Evolutionary conservation across 2,329 filamentous ascomycete genomes (phyloP), one percentile per base, ranked within the genome.

Genomic region (Diaporthe vaccinii): DNA sequence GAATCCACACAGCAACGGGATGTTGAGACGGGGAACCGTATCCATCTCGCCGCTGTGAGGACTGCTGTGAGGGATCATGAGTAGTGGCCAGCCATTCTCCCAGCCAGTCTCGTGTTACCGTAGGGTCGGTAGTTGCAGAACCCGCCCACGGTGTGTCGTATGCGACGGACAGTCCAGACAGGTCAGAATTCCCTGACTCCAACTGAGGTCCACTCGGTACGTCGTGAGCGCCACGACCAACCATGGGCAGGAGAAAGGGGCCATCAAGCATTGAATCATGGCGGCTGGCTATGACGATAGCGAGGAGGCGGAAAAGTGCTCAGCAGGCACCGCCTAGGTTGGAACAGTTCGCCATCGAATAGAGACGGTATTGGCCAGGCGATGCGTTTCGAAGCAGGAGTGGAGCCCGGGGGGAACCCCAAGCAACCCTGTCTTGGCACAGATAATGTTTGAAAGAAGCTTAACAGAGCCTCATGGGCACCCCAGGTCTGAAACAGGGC

Each of bases 381-480:
- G 34, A 14, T 14, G 65, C n/a, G 65, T 69, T 69, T 69, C 65
- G 46, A 53, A 22, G 49, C 34, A 28, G 31, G 46, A 28, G 65
- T 39, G 65, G 65, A 28, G 49, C 34, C 17, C 15, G 7, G 65
- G 49, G 65, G 7, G 14, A 20, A 14, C 17, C 44, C 46, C 65
- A 34, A 22, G 46, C 46, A 68, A 71, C 58, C 73, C 58, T 65
- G 68, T 72, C 68, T 55, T 75, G 73, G 67, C 46, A 71, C 73
- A 72, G 41, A 31, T 75, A 67, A 72, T 71, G 73, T 75, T 72
- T 75, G 73, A 51, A 72, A 67, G 73, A 72, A 75, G 73, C 73
- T 75, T 75, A 75, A 75, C 39, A 49, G 73, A 75, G 73, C 73
- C 68, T 70, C 73, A 71, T 67, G 49, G 53, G 22, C 44, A 10